Evolutionary conservation across 371 early-diverging fungal species (phyloP).

Genomic region (Conidiobolus incongruus): DNA sequence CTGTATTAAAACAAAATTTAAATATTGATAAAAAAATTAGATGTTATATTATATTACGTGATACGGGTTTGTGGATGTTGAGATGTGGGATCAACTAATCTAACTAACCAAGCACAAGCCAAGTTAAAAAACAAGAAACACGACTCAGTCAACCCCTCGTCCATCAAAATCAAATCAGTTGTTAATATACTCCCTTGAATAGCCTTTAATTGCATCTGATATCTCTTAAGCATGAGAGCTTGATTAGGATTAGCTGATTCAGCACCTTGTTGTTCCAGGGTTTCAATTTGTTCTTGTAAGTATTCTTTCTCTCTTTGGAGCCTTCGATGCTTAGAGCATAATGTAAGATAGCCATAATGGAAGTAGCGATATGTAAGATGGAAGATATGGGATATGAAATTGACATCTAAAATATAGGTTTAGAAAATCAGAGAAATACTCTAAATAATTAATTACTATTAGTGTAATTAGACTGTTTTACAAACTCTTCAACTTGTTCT

Average conservation of each 20-base stretch:
- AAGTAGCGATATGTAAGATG: slow-evolving; percentile 47
- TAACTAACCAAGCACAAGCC: slow-evolving; percentile 56
- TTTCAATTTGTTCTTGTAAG: slow-evolving; percentile 22
- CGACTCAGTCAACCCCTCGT: slow-evolving; percentile 30
- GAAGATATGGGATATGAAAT: slow-evolving; percentile 81
- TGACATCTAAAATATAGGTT: slow-evolving; percentile 11
- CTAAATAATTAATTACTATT: slow-evolving; percentile 5
- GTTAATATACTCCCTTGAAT: background rate
- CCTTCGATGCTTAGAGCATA: slow-evolving; percentile 34
- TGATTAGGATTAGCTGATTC: slow-evolving; percentile 15
- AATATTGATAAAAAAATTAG: background rate
- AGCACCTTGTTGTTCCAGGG: slow-evolving; percentile 21
- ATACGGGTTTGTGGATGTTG: slow-evolving; percentile 26
- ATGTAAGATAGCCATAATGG: slow-evolving; percentile 61
- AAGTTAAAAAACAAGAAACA: slow-evolving; percentile 60
- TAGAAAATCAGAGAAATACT: too few species aligned
- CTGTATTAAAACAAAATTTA: too few species aligned
- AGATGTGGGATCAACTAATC: slow-evolving; percentile 24
- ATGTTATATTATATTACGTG: background rate
- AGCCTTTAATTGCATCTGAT: slow-evolving; percentile 14
- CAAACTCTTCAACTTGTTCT: slow-evolving; percentile 36
- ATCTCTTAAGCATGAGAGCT: slow-evolving; percentile 23
- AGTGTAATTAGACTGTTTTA: slow-evolving; percentile 5
- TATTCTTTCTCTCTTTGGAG: slow-evolving; percentile 41
- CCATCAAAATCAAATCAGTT: slow-evolving; percentile 7